Percentiles rank a stretch among this genome's conserved stretches.
Conservation (phyloP, 2,329 filamentous ascomycete genomes). For the Didymellaceae sp. region DNA sequence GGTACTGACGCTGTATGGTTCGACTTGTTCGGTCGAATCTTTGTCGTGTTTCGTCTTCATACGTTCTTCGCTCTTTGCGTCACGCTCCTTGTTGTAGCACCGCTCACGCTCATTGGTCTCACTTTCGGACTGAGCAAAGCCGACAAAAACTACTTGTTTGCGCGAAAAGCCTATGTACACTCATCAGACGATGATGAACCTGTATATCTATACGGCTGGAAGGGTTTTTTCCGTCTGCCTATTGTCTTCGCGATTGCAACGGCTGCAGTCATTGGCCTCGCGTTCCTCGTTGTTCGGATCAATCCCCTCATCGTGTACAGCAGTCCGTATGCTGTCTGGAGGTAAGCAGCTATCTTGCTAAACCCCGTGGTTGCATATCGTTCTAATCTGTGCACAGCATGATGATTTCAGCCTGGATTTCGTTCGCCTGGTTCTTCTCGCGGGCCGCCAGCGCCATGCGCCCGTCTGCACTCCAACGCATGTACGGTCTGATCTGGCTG, state of each 20-base stretch:
- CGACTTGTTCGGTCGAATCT: slow-evolving; percentile 81
- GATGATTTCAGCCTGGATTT: slow-evolving; percentile 81
- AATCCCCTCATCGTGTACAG: slow-evolving; percentile 94
- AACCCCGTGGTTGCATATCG: not conserved
- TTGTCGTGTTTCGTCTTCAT: slow-evolving; percentile 79
- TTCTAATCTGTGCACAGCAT: slow-evolving; percentile 59
- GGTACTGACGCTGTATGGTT: slow-evolving; percentile 86
- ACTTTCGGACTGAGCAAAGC: slow-evolving; percentile 71
- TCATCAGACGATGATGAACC: slow-evolving; percentile 65
- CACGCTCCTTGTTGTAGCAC: slow-evolving; percentile 79
- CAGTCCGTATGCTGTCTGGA: slow-evolving; percentile 84
- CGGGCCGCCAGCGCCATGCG: slow-evolving; percentile 78
- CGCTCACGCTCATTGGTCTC: slow-evolving; percentile 73
- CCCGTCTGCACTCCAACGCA: slow-evolving; percentile 84
- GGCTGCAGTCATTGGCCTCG: slow-evolving; percentile 72
- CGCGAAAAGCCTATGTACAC: slow-evolving; percentile 67
- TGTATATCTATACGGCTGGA: slow-evolving; percentile 74
- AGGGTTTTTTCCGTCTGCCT: slow-evolving; percentile 84
- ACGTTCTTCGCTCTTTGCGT: slow-evolving; percentile 90
- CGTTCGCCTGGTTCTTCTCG: slow-evolving; percentile 81
- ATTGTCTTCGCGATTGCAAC: slow-evolving; percentile 73
- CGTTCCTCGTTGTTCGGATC: slow-evolving; percentile 77
- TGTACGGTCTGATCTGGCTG: slow-evolving; percentile 84
- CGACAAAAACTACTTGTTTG: slow-evolving; percentile 90
- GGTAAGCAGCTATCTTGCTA: slow-evolving; percentile 32